A percentile compares a stretch with the other conserved stretches of the same genome.
Evolutionary conservation across 257 asterid genomes (phyloP).

Genomic region (Misopates orontium): DNA sequence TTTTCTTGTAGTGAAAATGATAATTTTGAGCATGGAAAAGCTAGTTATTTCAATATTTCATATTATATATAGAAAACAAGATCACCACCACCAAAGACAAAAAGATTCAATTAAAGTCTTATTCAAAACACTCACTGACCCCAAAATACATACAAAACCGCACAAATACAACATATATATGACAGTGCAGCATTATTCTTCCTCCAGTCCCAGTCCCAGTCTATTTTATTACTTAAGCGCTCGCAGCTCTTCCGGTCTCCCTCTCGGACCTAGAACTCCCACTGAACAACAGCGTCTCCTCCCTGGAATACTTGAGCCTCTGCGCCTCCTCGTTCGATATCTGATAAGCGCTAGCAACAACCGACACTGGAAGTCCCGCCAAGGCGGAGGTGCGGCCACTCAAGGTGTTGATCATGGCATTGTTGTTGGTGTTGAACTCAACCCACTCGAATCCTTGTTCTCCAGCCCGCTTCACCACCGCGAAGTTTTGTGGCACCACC

Average conservation of each 20-base stretch:
- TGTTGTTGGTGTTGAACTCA: constrained; percentile 63
- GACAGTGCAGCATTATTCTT: neutral
- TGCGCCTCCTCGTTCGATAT: constrained; percentile 53
- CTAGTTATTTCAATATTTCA: too few relatives aligned
- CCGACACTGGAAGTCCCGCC: constrained; percentile 54
- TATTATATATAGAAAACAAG: too few relatives aligned
- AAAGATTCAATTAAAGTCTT: neutral
- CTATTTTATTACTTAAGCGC: constrained; percentile 19
- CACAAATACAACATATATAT: neutral
- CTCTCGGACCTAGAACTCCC: constrained; percentile 25
- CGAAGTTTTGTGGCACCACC: constrained; percentile 69
- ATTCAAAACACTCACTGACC: neutral
- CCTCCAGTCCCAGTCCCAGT: neutral
- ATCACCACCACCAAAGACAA: neutral
- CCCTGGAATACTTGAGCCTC: constrained; percentile 56
- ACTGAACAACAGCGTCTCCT: constrained; percentile 49
- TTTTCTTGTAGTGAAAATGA: too few relatives aligned
- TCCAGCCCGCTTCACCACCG: constrained; percentile 58
- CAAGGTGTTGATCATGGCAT: constrained; percentile 67
- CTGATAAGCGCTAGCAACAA: constrained; percentile 49
- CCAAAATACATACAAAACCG: neutral
- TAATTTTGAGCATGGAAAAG: too few relatives aligned
- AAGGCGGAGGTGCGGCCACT: constrained; percentile 71
- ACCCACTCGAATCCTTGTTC: constrained; percentile 68
- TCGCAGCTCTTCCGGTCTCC: constrained; percentile 21